phyloP scores from a whole-genome alignment of 148 eudicot genomes.

The Euryodendron excelsum region DNA sequence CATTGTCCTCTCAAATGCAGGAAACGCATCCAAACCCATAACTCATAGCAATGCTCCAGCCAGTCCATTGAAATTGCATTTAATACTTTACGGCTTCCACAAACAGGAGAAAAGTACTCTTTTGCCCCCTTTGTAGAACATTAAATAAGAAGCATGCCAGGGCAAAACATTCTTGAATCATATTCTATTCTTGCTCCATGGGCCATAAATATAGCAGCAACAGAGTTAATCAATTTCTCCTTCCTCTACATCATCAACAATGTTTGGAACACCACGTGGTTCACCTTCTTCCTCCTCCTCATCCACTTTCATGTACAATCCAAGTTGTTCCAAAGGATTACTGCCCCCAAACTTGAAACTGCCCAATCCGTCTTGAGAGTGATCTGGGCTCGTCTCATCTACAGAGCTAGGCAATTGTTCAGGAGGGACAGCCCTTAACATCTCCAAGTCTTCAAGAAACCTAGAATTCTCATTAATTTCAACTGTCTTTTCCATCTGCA shows the following conservation, averaged over 20 bases:
- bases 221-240: slow-evolving; percentile 45
- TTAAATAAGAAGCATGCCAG: neutral
- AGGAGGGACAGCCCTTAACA: slow-evolving; percentile 46
- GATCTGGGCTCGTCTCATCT: slow-evolving; percentile 63
- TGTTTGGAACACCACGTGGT: slow-evolving; percentile 24
- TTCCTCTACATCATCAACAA: slow-evolving; percentile 39
- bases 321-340: slow-evolving; percentile 79
- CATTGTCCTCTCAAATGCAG: neutral
- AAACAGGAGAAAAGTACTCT: neutral
- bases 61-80: neutral
- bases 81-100: neutral
- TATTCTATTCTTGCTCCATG: neutral
- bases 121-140: neutral
- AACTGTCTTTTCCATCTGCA: slow-evolving; percentile 77
- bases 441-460: slow-evolving; percentile 59
- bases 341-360: slow-evolving; percentile 57
- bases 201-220: too few relatives aligned
- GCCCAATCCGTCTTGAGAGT: slow-evolving; percentile 48
- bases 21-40: neutral
- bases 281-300: slow-evolving; percentile 75
- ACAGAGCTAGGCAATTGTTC: slow-evolving; percentile 53
- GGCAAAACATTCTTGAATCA: neutral
- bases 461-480: slow-evolving; percentile 66
- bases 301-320: slow-evolving; percentile 66
- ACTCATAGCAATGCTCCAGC: neutral